These are phyloP conservation scores for Zymoseptoria pseudotritici DNA, from an alignment of 2,329 filamentous ascomycete species.

Conservation along the genomic window DNA sequence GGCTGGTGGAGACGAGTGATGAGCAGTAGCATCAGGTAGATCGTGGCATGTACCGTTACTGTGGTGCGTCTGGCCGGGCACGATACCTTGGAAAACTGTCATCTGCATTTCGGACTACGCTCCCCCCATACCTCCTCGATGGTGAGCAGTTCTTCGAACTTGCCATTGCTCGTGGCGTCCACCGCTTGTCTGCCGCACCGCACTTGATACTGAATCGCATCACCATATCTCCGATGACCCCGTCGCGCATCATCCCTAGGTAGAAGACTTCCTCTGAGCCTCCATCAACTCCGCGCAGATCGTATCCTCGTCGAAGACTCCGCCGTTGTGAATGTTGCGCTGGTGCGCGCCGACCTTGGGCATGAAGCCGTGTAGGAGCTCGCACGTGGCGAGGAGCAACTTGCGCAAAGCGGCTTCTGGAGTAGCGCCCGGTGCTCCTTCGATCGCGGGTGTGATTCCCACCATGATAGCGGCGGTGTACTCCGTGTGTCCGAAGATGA, in stretches of 20 bases:
- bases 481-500: slow-evolving; percentile 15
- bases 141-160: background rate
- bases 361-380: slow-evolving; percentile 18
- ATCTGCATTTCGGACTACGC: background rate
- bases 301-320: slow-evolving; percentile 20
- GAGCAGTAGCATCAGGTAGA: background rate
- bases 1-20: slow-evolving; percentile 4
- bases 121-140: background rate
- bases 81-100: background rate
- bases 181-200: background rate
- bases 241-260: background rate
- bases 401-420: slow-evolving; percentile 20
- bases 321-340: slow-evolving; percentile 23
- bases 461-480: slow-evolving; percentile 18
- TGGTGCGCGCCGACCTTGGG: slow-evolving; percentile 18
- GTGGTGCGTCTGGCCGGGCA: too few species aligned
- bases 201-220: too few species aligned
- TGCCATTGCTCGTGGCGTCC: background rate
- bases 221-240: too few species aligned
- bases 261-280: slow-evolving; percentile 6
- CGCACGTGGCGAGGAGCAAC: slow-evolving; percentile 19
- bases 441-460: slow-evolving; percentile 19
- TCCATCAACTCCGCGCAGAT: slow-evolving; percentile 9
- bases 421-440: slow-evolving; percentile 11
- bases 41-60: background rate